A percentile compares a stretch with the other conserved stretches of the same genome.
These are phyloP conservation scores for Cyclanthera cordifolia DNA, from an alignment of 306 rosid species.

Conservation along the genomic window DNA sequence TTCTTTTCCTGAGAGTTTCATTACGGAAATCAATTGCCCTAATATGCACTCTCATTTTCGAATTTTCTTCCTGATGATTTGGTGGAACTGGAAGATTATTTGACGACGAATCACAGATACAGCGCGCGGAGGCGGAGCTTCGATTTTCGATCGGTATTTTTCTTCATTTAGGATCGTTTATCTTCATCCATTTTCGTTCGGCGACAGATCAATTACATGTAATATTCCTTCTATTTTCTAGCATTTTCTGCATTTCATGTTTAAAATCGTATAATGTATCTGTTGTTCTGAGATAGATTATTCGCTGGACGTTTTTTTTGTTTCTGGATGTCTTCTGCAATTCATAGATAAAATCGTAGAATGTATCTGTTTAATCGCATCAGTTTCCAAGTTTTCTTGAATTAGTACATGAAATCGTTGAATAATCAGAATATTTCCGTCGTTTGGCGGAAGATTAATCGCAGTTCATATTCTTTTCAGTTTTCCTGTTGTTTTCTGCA, in stretches of 20 bases:
- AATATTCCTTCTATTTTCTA: neutral
- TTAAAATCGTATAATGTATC: neutral
- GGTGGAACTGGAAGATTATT: neutral
- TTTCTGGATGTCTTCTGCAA: neutral
- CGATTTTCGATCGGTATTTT: constrained; percentile 1
- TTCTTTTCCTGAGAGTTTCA: too few species aligned
- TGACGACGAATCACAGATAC: neutral
- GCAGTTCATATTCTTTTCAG: neutral
- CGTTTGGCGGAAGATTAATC: neutral
- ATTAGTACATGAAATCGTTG: neutral
- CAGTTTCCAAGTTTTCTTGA: neutral
- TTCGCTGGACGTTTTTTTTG: neutral
- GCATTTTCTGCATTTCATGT: neutral
- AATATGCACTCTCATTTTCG: neutral
- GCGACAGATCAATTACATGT: neutral
- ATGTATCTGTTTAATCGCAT: too few species aligned
- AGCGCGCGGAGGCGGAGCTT: neutral
- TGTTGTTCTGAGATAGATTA: neutral
- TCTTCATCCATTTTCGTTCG: neutral
- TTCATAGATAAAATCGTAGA: neutral
- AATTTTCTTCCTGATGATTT: neutral
- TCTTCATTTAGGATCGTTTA: neutral
- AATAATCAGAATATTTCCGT: neutral
- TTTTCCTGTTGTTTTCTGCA: neutral
- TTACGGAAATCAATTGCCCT: neutral